Percentiles rank a stretch among this genome's conserved stretches.
Conservation (phyloP, 73 alveolate species). For the Urostyla sp. region DNA sequence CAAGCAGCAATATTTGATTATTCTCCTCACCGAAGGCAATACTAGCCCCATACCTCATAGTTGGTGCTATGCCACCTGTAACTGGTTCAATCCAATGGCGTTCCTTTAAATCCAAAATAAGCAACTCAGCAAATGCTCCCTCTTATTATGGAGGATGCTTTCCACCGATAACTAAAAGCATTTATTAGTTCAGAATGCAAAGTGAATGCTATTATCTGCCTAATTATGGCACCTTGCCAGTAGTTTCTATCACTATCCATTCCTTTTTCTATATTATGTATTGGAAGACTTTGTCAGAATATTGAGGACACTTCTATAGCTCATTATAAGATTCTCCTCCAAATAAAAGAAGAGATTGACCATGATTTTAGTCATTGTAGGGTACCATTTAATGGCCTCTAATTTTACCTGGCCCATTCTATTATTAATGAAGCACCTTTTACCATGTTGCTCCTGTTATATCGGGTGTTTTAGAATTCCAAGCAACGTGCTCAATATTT, state of each 20-base stretch:
- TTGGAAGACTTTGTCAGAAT: not conserved
- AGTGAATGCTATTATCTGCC: no score
- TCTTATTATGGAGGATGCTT: not conserved
- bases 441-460: conserved; percentile 44
- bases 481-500: conserved; percentile 27
- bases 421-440: not conserved
- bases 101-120: conserved; percentile 11
- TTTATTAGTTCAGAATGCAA: no score
- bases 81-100: conserved; percentile 39
- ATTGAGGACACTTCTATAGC: no score
- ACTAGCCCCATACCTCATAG: conserved; percentile 32
- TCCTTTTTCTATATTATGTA: not conserved
- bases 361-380: conserved; percentile 16
- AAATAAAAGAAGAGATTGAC: conserved; percentile 15
- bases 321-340: conserved; percentile 37
- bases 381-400: conserved; percentile 36
- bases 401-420: conserved; percentile 41
- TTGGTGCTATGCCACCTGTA: conserved; percentile 45
- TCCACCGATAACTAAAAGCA: conserved; percentile 32
- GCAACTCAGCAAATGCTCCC: conserved; percentile 3
- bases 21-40: conserved; percentile 22
- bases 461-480: conserved; percentile 49
- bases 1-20: conserved; percentile 26
- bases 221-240: conserved; percentile 36
- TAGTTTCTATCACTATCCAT: conserved; percentile 20